Percentiles rank a stretch among this genome's conserved stretches.
phyloP scores from a whole-genome alignment of 805 yeast genomes.

The Candida alai region DNA sequence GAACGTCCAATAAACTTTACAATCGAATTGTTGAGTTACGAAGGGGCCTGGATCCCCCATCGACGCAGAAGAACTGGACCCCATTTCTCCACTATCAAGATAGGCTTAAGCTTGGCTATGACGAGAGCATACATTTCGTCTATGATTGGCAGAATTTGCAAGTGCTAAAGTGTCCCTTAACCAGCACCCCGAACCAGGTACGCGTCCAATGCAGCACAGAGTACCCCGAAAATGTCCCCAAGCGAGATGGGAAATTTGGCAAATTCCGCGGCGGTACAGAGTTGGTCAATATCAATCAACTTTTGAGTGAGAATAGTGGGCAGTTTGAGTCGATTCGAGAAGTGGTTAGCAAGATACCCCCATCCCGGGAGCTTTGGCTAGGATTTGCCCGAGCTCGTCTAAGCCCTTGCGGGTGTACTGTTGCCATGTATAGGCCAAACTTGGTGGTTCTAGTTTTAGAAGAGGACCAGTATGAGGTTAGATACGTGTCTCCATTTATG shows the following conservation, averaged over 20 bases:
- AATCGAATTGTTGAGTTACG: conserved; percentile 19
- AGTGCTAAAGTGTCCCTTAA: conserved; percentile 21
- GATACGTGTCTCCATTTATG: conserved; percentile 28
- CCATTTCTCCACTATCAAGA: conserved; percentile 27
- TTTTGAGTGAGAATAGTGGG: conserved; percentile 14
- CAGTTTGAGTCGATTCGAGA: conserved; percentile 13
- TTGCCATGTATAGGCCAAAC: conserved; percentile 35
- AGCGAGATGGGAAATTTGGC: conserved; percentile 17
- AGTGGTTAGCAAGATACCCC: conserved; percentile 14
- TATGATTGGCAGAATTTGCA: conserved; percentile 30
- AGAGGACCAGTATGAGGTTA: conserved; percentile 17
- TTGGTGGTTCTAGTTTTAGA: conserved; percentile 24
- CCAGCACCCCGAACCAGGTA: conserved; percentile 4
- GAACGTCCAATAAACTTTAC: conserved; percentile 10
- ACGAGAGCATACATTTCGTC: conserved; percentile 25
- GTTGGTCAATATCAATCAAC: conserved; percentile 21
- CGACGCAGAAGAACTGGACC: conserved; percentile 35
- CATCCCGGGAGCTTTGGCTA: conserved; percentile 30
- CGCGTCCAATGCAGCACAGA: conserved; percentile 4
- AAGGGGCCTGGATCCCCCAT: conserved; percentile 7
- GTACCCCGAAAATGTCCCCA: conserved; percentile 3
- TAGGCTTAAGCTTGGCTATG: conserved; percentile 21
- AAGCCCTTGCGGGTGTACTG: conserved; percentile 34
- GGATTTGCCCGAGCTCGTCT: conserved; percentile 40
- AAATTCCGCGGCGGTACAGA: conserved; percentile 35